Conservation (phyloP, 768 basidiomycete genomes). For the Tylopilus balloui region DNA sequence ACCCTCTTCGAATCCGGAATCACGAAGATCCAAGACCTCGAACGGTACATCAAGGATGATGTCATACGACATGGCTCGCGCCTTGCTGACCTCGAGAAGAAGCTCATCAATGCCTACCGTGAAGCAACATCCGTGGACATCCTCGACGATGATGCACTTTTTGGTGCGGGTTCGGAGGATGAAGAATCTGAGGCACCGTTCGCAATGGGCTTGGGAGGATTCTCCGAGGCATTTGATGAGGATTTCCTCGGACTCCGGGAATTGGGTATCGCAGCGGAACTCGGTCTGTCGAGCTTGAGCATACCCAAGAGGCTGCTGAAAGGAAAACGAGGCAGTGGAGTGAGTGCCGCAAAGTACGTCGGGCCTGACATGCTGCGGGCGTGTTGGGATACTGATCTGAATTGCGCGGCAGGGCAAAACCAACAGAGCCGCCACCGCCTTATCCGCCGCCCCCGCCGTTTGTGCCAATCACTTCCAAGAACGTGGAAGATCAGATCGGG, state of each 20-base stretch:
- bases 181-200: slow-evolving; percentile 64
- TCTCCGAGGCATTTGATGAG: slow-evolving; percentile 83
- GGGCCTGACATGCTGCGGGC: neutral
- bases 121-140: slow-evolving; percentile 54
- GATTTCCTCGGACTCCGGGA: slow-evolving; percentile 90
- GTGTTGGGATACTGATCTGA: slow-evolving; percentile 1
- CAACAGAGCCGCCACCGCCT: slow-evolving; percentile 71
- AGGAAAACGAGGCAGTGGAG: slow-evolving; percentile 47
- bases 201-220: slow-evolving; percentile 69
- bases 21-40: slow-evolving; percentile 71
- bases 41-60: slow-evolving; percentile 86
- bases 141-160: slow-evolving; percentile 49
- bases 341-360: slow-evolving; percentile 47
- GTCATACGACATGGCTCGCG: slow-evolving; percentile 76
- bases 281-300: slow-evolving; percentile 70
- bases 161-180: slow-evolving; percentile 46
- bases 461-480: slow-evolving; percentile 59
- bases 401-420: slow-evolving; percentile 45
- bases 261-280: slow-evolving; percentile 82
- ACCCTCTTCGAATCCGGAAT: slow-evolving; percentile 87
- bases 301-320: slow-evolving; percentile 77
- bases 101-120: slow-evolving; percentile 75
- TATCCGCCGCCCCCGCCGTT: slow-evolving; percentile 86
- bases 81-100: slow-evolving; percentile 78
- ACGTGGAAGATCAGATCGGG: slow-evolving; percentile 78